Evolutionary conservation across 2,329 filamentous ascomycete genomes (phyloP).

Genomic region (Parascedosporium putredinis): DNA sequence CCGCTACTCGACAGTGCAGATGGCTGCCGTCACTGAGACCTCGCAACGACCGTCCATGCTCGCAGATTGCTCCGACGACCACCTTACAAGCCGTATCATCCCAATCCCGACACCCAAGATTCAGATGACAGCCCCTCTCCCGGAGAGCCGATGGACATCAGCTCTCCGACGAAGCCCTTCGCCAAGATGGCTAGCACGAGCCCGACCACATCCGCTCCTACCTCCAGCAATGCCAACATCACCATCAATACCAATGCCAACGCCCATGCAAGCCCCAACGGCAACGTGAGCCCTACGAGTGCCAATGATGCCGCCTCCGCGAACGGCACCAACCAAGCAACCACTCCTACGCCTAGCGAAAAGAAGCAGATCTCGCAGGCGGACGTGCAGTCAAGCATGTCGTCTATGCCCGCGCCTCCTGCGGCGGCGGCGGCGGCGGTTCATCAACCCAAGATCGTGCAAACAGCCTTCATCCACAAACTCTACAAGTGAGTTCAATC

Average conservation of each 20-base stretch:
- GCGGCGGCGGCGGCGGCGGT: slow-evolving; percentile 59
- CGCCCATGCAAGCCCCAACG: slow-evolving; percentile 32
- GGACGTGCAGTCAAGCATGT: slow-evolving; percentile 18
- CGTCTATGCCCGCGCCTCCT: slow-evolving; percentile 39
- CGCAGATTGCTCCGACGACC: slow-evolving; percentile 9
- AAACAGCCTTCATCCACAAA: slow-evolving; percentile 98
- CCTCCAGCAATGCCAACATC: slow-evolving; percentile 30
- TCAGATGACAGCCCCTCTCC: slow-evolving; percentile 49
- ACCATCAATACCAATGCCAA: no score
- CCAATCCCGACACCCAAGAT: slow-evolving; percentile 47
- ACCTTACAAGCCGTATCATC: slow-evolving; percentile 23
- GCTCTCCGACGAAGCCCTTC: slow-evolving; percentile 38
- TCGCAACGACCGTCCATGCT: slow-evolving; percentile 11
- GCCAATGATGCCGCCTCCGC: slow-evolving; percentile 8
- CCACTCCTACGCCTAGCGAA: slow-evolving; percentile 8
- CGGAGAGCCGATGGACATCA: slow-evolving; percentile 52
- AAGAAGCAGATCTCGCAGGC: slow-evolving; percentile 19
- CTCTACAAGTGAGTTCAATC: slow-evolving; percentile 66
- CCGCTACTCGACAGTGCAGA: slow-evolving; percentile 3
- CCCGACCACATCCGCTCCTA: not conserved
- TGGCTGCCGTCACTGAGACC: slow-evolving; percentile 12
- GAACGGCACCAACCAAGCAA: slow-evolving; percentile 15
- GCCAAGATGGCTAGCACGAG: slow-evolving; percentile 10
- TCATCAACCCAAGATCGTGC: slow-evolving; percentile 92
- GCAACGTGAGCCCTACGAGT: slow-evolving; percentile 21